Evolutionary conservation across 345 rosid genomes (phyloP).

Genomic region (Pelargonium nanum): DNA sequence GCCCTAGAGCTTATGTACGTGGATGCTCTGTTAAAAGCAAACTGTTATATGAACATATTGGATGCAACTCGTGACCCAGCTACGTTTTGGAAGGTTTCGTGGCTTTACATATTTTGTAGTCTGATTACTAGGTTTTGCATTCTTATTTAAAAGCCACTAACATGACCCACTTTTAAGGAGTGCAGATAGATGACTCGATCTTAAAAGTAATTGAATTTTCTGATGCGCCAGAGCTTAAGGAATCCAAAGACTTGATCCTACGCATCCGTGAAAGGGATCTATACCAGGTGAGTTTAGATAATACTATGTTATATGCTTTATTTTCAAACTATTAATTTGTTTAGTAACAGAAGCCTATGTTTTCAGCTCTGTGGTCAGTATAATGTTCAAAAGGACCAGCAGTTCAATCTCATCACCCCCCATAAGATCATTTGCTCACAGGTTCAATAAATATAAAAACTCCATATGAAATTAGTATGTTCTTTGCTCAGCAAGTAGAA

Average conservation of each 20-base stretch:
- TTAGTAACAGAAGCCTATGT: neutral
- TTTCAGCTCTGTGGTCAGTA: slow-evolving; percentile 88
- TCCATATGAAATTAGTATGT: neutral
- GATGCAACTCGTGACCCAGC: slow-evolving; percentile 55
- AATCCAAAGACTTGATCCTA: slow-evolving; percentile 63
- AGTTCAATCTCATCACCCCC: slow-evolving; percentile 66
- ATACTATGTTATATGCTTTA: too few species aligned
- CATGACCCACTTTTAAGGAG: slow-evolving; percentile 1
- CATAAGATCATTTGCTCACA: slow-evolving; percentile 87
- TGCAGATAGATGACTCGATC: slow-evolving; percentile 84
- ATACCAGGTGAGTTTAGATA: slow-evolving; percentile 46
- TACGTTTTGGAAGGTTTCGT: slow-evolving; percentile 76
- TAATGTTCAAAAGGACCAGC: slow-evolving; percentile 72
- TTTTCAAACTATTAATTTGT: too few species aligned
- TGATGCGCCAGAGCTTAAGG: slow-evolving; percentile 52
- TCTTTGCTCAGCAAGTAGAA: neutral
- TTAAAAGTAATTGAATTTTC: slow-evolving; percentile 73
- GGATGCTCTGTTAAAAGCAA: slow-evolving; percentile 45
- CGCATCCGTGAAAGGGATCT: slow-evolving; percentile 75
- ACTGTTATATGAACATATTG: slow-evolving; percentile 49
- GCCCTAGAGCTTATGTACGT: too few species aligned
- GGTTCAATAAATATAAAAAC: slow-evolving; percentile 26
- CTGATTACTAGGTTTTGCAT: neutral
- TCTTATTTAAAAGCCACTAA: neutral
- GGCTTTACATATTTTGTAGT: neutral